Evolutionary conservation across 352 stramenopile genomes (phyloP).

Genomic region (Globisporangium nagaii): DNA sequence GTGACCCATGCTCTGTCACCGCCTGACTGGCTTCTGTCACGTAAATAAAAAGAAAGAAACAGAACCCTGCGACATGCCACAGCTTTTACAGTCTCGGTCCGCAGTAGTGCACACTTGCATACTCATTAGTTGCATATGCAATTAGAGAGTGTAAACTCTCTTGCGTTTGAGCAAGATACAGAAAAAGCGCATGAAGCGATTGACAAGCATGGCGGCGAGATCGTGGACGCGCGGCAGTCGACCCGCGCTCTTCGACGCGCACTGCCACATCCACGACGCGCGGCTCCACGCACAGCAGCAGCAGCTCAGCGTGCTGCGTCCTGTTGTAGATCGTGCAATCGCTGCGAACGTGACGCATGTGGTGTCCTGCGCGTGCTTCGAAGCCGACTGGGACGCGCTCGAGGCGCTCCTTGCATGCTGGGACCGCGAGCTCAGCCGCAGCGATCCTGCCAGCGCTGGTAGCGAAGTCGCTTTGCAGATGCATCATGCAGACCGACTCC

Average conservation of each 20-base stretch:
- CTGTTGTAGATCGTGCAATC: conserved; percentile 31
- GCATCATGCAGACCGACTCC: neutral
- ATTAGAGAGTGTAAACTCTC: no score
- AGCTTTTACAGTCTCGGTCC: no score
- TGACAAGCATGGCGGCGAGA: no score
- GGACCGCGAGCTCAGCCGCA: neutral
- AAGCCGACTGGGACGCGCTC: conserved; percentile 50
- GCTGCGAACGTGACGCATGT: conserved; percentile 38
- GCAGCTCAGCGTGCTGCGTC: conserved; percentile 14
- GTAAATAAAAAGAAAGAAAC: no score
- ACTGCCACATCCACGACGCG: conserved; percentile 71
- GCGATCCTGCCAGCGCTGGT: neutral
- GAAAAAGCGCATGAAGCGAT: no score
- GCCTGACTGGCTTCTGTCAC: no score
- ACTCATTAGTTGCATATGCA: no score
- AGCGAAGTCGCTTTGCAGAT: neutral
- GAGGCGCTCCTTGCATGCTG: conserved; percentile 28
- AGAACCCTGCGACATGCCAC: no score
- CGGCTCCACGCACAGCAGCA: conserved; percentile 14
- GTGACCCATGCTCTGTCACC: no score
- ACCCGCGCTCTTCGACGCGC: conserved; percentile 40
- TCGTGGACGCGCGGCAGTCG: conserved; percentile 16
- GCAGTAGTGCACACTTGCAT: no score
- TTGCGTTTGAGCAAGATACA: no score
- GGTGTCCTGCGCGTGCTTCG: conserved; percentile 56